Conservation (phyloP, 75 land plant genomes). For the Selaginella moellendorffii region DNA sequence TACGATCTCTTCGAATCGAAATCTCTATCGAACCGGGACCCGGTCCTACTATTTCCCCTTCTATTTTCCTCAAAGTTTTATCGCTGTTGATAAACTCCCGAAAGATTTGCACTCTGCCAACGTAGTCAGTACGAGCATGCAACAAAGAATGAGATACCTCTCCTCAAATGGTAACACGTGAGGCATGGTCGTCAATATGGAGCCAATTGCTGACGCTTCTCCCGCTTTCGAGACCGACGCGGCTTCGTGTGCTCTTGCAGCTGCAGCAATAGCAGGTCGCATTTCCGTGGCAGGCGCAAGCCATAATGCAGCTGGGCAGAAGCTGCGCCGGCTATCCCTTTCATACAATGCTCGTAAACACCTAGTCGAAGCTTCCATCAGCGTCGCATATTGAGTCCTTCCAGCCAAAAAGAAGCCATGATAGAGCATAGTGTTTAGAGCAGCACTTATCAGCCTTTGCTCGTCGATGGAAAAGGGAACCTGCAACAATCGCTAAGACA, state of each 20-base stretch:
- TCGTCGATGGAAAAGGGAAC: conserved; percentile 72
- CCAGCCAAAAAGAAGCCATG: conserved; percentile 40
- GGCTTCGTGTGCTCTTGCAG: conserved; percentile 67
- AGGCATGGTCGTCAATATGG: conserved; percentile 55
- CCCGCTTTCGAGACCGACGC: conserved; percentile 30
- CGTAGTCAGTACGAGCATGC: not conserved
- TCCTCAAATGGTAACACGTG: conserved; percentile 92
- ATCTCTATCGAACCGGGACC: conserved; percentile 51
- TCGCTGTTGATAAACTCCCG: conserved; percentile 75
- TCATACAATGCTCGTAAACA: conserved; percentile 73
- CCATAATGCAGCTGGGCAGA: conserved; percentile 68
- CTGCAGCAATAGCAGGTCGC: conserved; percentile 54
- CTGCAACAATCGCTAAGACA: conserved; percentile 21
- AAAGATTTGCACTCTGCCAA: conserved; percentile 74
- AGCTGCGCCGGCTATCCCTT: conserved; percentile 79
- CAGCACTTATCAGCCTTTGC: conserved; percentile 51
- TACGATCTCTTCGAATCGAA: conserved; percentile 63
- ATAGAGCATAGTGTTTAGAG: conserved; percentile 74
- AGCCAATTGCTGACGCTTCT: conserved; percentile 30
- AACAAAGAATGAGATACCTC: conserved; percentile 33
- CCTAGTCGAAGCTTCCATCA: conserved; percentile 71
- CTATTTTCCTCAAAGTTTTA: too few relatives aligned
- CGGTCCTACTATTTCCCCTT: conserved; percentile 21
- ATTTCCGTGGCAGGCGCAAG: conserved; percentile 57
- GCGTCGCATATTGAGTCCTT: conserved; percentile 21